Percentiles rank a stretch among this genome's conserved stretches.
These are phyloP conservation scores for Nectriaceae sp. DNA, from an alignment of 2,329 filamentous ascomycete genomes.

Conservation along the genomic window DNA sequence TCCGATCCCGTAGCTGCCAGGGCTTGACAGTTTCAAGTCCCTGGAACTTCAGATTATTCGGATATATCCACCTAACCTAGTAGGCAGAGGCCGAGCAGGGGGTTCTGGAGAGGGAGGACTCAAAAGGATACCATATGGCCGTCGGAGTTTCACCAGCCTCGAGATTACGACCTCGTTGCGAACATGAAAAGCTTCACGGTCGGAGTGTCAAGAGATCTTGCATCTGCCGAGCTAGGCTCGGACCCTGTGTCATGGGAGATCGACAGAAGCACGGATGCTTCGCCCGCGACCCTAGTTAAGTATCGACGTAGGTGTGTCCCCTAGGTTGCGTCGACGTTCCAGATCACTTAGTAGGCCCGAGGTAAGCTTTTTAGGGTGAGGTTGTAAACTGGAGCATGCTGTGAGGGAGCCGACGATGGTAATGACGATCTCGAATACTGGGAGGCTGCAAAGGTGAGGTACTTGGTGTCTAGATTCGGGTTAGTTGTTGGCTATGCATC, in stretches of 20 bases:
- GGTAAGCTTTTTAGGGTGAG: neutral
- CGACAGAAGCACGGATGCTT: slow-evolving; percentile 10
- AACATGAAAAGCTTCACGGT: neutral
- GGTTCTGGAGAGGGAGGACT: too few relatives aligned
- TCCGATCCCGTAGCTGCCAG: slow-evolving; percentile 6
- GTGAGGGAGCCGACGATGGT: neutral
- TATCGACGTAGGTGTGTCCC: neutral
- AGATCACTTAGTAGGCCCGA: neutral
- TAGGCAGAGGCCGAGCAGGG: too few relatives aligned
- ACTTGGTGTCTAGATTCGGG: neutral
- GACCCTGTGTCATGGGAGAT: slow-evolving; percentile 19
- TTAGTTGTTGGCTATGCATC: too few relatives aligned
- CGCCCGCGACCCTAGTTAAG: neutral
- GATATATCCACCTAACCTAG: too few relatives aligned
- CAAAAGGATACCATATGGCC: too few relatives aligned
- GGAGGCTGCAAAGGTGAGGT: neutral
- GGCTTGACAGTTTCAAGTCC: neutral
- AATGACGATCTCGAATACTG: neutral
- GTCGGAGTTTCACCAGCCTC: too few relatives aligned
- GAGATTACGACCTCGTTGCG: too few relatives aligned
- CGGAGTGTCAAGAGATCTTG: slow-evolving; percentile 10
- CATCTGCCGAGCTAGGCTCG: slow-evolving; percentile 18
- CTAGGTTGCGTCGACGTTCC: neutral
- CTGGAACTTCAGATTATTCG: too few relatives aligned
- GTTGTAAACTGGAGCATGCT: neutral